Base-by-base conservation (phyloP, 441 rosid genomes). In the Raphanus hybrid region DNA sequence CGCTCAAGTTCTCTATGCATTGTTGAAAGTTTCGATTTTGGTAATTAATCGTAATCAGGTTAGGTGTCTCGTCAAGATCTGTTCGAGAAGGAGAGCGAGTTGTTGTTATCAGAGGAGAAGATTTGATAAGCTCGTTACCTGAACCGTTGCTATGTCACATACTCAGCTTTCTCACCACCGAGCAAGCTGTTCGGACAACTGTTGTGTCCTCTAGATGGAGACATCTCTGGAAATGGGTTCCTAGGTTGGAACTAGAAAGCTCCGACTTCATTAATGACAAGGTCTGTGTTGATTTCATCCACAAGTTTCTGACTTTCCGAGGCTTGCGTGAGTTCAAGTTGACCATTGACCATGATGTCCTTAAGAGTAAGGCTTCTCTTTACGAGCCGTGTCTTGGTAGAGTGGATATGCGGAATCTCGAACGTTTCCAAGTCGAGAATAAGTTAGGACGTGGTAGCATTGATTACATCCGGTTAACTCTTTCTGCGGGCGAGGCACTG, bases 191-290 rank as follows among this genome's bases (percentile, higher is more conserved):
- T 52, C 1, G 55, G 39, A n/a, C 70, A 35, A 73, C 70, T 73
- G 64, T 54, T 23, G 10, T 74, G 57, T 74, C 77, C 8, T 74
- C 58, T 54, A 3, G 29, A 10, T 74, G 71, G 71, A 74, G 65
- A 55, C 1, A 55, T 14, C 18, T 55, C 39, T 74, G 71, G 71
- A 39, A 54, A 37, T 74, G 77, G 77, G 64, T 74, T 37, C 43
- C 57, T 6, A 5, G 12, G 4, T 54, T 64, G 54, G 64, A 64
- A 4, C 0, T 74, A 32, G 9, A 64, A 27, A 64, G 2, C 12
- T 0, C 0, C 6, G 0, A 54, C 10, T 65, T 64, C 71, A 5
- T 16, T 8, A 23, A 15, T 1, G 11, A 10, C 18, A 23, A 9
- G 14, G 5, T 4, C 0, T 73, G 64, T 37, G 43, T 5, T 1